Evolutionary conservation across 169 alveolate species (phyloP).

Genomic region (Plasmodium adleri): DNA sequence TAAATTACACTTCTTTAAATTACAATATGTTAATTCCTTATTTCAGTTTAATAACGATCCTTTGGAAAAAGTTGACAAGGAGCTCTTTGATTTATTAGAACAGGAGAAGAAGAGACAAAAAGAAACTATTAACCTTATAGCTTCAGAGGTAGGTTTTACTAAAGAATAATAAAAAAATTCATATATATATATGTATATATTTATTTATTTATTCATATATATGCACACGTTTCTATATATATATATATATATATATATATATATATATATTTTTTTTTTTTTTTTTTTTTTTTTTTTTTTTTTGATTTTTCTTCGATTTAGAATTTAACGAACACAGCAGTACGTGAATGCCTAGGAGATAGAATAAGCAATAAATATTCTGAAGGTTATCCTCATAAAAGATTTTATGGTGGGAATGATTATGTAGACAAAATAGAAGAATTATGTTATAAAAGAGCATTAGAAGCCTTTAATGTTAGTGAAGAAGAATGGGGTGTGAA

Average conservation of each 20-base stretch:
- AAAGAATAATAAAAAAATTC: neutral
- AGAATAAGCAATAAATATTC: slow-evolving; percentile 94
- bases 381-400: slow-evolving; percentile 98
- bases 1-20: neutral
- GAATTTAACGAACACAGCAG: slow-evolving; percentile 91
- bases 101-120: slow-evolving; percentile 88
- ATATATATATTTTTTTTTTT: neutral
- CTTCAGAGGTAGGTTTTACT: slow-evolving; percentile 85
- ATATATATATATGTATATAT: neutral
- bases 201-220: slow-evolving; percentile 36
- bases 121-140: slow-evolving; percentile 86
- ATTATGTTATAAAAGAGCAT: slow-evolving; percentile 94
- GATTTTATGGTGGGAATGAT: slow-evolving; percentile 95
- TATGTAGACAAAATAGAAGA: slow-evolving; percentile 91
- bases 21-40: neutral
- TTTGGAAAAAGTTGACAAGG: slow-evolving; percentile 87
- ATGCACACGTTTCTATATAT: neutral
- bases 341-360: slow-evolving; percentile 94
- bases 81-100: slow-evolving; percentile 84
- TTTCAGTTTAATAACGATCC: slow-evolving; percentile 52
- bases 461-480: slow-evolving; percentile 93
- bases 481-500: slow-evolving; percentile 97
- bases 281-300: neutral
- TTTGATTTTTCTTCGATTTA: slow-evolving; percentile 40
- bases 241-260: too few species aligned